Conservation (phyloP, 176 grass and related monocot species). For the Aegilops sharonensis region DNA sequence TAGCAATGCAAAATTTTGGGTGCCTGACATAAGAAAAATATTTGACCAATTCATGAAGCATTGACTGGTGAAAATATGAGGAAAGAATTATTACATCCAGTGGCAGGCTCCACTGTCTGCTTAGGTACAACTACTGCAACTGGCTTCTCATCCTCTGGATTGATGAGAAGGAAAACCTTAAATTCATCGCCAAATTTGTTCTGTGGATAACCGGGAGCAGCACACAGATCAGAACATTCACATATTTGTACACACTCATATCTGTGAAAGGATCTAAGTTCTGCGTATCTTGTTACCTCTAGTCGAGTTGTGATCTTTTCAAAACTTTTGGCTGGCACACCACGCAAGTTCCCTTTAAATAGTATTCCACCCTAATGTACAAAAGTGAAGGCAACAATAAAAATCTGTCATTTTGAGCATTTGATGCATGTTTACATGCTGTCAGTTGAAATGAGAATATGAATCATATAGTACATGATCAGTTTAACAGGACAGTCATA, state of each 20-base stretch:
- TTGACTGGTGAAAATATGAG: background rate
- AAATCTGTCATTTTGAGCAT: constrained; percentile 11
- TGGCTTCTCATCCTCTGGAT: constrained; percentile 92
- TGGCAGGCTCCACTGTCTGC: constrained; percentile 62
- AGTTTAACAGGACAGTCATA: background rate
- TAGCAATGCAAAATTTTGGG: background rate
- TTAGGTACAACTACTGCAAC: constrained; percentile 88
- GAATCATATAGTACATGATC: background rate
- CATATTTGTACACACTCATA: background rate
- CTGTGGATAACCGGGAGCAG: constrained; percentile 44
- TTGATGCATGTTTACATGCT: constrained; percentile 11
- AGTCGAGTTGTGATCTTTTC: constrained; percentile 88
- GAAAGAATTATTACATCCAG: constrained; percentile 57
- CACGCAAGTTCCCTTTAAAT: constrained; percentile 94
- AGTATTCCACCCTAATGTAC: constrained; percentile 72
- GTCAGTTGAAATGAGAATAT: constrained; percentile 16
- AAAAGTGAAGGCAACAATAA: constrained; percentile 24
- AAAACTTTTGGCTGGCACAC: constrained; percentile 73
- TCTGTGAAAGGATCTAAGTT: background rate
- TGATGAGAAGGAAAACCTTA: constrained; percentile 92
- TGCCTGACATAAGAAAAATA: background rate
- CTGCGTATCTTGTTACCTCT: constrained; percentile 49
- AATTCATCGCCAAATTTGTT: constrained; percentile 93
- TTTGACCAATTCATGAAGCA: background rate
- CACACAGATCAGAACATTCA: constrained; percentile 5